phyloP scores from a whole-genome alignment of 495 filamentous ascomycete species.

The Tuber umbilicatum region DNA sequence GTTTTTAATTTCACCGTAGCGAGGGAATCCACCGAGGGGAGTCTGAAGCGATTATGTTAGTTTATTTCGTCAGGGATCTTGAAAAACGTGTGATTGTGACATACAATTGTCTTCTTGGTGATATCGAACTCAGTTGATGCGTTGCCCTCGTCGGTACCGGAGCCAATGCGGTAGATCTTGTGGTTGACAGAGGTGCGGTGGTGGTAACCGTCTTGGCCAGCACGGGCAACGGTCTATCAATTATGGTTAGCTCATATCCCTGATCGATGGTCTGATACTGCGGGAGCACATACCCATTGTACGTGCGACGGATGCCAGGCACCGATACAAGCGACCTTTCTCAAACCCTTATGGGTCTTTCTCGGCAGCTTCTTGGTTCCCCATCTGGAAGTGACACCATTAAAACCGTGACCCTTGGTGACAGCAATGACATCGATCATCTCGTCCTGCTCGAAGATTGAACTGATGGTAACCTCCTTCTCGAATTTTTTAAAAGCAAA shows the following conservation, averaged over 20 bases:
- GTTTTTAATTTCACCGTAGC: constrained; percentile 99
- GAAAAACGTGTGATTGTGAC: constrained; percentile 44
- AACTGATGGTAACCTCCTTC: constrained; percentile 87
- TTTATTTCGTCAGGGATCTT: not conserved
- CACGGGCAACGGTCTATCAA: constrained; percentile 81
- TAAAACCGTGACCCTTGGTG: constrained; percentile 98
- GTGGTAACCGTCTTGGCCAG: constrained; percentile 99
- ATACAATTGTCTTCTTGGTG: constrained; percentile 99
- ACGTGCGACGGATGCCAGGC: constrained; percentile 99
- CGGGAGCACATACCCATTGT: constrained; percentile 61
- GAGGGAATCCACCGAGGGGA: constrained; percentile 90
- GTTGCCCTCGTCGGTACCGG: constrained; percentile 77
- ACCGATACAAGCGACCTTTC: constrained; percentile 99
- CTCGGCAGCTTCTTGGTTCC: constrained; percentile 99
- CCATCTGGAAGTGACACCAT: constrained; percentile 96
- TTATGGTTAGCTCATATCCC: not conserved
- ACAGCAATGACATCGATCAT: constrained; percentile 99
- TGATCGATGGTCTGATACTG: not conserved
- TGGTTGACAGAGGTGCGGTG: constrained; percentile 99
- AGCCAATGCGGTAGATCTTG: constrained; percentile 99
- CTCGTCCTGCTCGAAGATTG: constrained; percentile 99
- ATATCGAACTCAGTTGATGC: constrained; percentile 92
- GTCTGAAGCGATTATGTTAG: constrained; percentile 51
- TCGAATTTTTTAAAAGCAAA: constrained; percentile 93
- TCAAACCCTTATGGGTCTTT: constrained; percentile 99